Evolutionary conservation across 2,329 filamentous ascomycete species (phyloP).

Genomic region (Ambrosiella beaveri): DNA sequence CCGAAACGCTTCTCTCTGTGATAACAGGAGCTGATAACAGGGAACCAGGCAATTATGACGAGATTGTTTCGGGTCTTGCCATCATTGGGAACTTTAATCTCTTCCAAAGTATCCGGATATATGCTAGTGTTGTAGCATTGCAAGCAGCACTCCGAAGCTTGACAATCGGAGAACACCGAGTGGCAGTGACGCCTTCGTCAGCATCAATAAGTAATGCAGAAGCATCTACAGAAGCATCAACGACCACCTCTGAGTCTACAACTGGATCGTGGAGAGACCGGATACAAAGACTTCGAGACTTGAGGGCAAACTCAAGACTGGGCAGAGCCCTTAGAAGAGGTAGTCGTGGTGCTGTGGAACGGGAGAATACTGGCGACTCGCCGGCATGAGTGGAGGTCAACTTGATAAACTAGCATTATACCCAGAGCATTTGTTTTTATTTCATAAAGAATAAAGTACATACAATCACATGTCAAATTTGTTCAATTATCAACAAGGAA

Average conservation of each 20-base stretch:
- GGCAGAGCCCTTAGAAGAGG: not conserved
- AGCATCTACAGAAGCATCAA: not conserved
- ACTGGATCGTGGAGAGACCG: not conserved
- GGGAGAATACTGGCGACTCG: not conserved
- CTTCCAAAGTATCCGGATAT: slow-evolving; percentile 22
- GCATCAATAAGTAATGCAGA: not conserved
- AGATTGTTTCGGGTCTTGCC: slow-evolving; percentile 37
- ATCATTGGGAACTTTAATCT: slow-evolving; percentile 37
- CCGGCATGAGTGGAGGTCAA: not conserved
- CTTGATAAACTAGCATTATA: not conserved
- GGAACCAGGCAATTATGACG: slow-evolving; percentile 16
- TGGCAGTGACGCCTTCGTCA: not conserved
- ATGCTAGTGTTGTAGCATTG: not conserved
- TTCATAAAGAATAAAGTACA: not conserved
- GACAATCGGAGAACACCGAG: not conserved
- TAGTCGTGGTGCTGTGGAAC: not conserved
- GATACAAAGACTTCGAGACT: not conserved
- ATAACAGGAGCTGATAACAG: not conserved
- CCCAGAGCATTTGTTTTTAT: not conserved
- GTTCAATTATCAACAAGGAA: no score
- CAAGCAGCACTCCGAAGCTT: not conserved
- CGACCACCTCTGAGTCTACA: not conserved
- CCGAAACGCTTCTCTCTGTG: not conserved
- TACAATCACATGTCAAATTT: not conserved
- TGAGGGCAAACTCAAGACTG: not conserved